Base-by-base conservation (phyloP, 306 rosid genomes). In the Malus sieversii region DNA sequence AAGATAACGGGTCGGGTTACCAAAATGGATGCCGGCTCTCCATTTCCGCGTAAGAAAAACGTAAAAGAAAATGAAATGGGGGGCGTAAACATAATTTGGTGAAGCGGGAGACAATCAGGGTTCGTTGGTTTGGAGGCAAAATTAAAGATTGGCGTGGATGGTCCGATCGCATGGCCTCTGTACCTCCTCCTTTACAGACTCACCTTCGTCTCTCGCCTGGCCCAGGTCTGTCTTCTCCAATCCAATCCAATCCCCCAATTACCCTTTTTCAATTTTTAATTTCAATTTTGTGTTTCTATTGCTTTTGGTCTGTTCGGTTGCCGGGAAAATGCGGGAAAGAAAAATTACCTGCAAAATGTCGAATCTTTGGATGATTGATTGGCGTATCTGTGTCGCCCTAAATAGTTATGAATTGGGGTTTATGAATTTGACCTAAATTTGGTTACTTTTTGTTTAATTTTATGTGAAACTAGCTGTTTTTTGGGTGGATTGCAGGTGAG, bases 111-210 rank as follows among this genome's bases (percentile, higher is more conserved):
- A 35, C 16, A 35, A 16, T 32, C 11, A 25, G 68, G 68, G 14
- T 59, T 16, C n/a, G 59, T 42, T 60, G 58, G 27, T 66, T 40
- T 35, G 19, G 33, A 16, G 74, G 55, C 48, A 18, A 46, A 69
- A 73, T 63, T 70, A 10, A 48, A 48, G 55, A 52, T 48, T 75
- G 74, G 83, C 48, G 71, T 77, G 79, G 81, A 79, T 73, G 86
- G 77, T 82, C 82, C 76, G 88, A 80, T 87, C 86, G 76, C 81
- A 89, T 89, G 94, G 91, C 90, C 27, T 81, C 88, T 52, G 42
- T 82, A 73, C 70, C 84, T 76, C 77, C 90, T 38, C 75, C 86
- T 4, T 81, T 51, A 57, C 85, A 83, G 84, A 77, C 90, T 18
- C 57, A 69, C 66, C 30, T 84, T 82, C 93, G 87, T 82, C 84